Conservation (phyloP, 208 protist species). For the Angomonas ambiguus region DNA sequence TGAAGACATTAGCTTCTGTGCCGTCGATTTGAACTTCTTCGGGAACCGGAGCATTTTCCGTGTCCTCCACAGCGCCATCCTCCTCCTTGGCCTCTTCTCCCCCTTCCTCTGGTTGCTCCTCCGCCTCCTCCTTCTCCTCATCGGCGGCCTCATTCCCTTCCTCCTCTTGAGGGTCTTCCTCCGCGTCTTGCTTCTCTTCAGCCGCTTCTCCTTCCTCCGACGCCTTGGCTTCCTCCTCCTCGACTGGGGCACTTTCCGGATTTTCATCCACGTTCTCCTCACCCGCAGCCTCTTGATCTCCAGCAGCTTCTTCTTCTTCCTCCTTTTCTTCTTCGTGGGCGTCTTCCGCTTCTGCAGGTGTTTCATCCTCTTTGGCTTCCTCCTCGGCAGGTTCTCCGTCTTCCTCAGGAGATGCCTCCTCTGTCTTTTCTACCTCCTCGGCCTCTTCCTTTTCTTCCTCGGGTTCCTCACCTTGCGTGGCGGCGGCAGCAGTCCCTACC, state of each 20-base stretch:
- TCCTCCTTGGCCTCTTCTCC: neutral
- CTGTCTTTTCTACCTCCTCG: neutral
- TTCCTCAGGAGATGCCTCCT: constrained; percentile 11
- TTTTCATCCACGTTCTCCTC: neutral
- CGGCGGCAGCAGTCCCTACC: constrained; percentile 10
- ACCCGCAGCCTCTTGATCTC: neutral
- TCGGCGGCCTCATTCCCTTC: neutral
- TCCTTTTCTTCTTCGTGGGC: neutral
- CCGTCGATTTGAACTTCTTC: neutral
- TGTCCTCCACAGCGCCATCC: neutral
- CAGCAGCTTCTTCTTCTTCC: neutral
- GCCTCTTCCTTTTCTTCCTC: neutral
- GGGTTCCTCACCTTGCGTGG: neutral
- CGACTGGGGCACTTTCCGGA: neutral
- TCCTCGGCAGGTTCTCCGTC: neutral
- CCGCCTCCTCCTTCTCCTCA: neutral
- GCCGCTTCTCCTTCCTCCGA: neutral
- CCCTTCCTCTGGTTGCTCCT: neutral
- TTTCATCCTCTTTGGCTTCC: neutral
- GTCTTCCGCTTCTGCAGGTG: neutral
- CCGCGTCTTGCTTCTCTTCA: neutral
- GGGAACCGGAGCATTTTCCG: neutral
- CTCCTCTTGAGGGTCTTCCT: neutral
- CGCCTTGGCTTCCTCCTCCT: neutral
- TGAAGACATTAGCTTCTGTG: neutral